These are phyloP conservation scores for Geranium brycei DNA, from an alignment of 345 rosid genomes.

Conservation along the genomic window DNA sequence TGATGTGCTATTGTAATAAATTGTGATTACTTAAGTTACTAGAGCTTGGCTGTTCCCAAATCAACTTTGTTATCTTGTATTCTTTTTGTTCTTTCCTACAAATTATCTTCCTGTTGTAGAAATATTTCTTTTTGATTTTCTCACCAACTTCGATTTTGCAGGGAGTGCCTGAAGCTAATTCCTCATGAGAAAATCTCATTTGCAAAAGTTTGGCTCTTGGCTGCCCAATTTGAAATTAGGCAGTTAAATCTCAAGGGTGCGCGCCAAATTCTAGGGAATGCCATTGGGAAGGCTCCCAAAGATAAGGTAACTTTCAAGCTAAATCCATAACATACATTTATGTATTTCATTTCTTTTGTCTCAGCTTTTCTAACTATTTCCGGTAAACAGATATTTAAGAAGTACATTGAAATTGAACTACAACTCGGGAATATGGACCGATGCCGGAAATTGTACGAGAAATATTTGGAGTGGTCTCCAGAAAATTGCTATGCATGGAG, in stretches of 20 bases:
- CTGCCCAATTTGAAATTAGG: conserved; percentile 68
- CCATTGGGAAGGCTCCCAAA: conserved; percentile 77
- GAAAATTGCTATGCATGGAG: conserved; percentile 88
- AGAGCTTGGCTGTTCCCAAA: not conserved
- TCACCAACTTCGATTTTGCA: conserved; percentile 19
- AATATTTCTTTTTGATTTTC: not conserved
- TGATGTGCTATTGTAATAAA: not conserved
- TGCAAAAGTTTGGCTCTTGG: conserved; percentile 68
- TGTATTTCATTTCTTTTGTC: too few relatives aligned
- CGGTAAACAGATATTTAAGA: conserved; percentile 81
- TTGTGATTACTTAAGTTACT: conserved; percentile 1
- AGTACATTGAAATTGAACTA: conserved; percentile 74
- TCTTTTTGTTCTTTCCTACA: too few relatives aligned
- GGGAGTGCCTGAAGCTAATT: conserved; percentile 65
- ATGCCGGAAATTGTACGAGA: conserved; percentile 59
- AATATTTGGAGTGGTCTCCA: conserved; percentile 77
- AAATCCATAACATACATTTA: too few relatives aligned
- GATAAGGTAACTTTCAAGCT: conserved; percentile 77
- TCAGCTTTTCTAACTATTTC: too few relatives aligned
- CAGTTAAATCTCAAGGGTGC: conserved; percentile 66
- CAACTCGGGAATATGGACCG: conserved; percentile 67
- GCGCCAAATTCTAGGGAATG: conserved; percentile 56
- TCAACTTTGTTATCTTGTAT: not conserved
- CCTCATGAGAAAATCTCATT: conserved; percentile 65
- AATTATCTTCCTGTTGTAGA: too few relatives aligned